phyloP scores from a whole-genome alignment of 148 eudicot species.

The Rhododendron ovatum region DNA sequence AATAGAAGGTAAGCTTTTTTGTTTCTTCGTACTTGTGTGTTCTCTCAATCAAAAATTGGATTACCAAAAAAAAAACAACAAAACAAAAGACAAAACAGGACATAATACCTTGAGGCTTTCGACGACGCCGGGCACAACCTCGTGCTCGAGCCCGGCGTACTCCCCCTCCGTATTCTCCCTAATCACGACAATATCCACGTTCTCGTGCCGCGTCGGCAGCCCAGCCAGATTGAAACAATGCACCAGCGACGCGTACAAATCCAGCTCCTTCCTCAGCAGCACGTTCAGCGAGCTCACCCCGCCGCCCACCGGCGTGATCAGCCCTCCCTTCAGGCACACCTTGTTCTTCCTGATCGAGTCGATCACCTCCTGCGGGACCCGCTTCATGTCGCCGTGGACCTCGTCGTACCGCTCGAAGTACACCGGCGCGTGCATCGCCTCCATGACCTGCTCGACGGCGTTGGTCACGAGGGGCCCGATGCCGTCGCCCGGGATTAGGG shows the following conservation, averaged over 20 bases:
- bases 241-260: conserved; percentile 35
- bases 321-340: conserved; percentile 37
- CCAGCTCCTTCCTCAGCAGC: conserved; percentile 33
- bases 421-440: conserved; percentile 44
- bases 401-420: conserved; percentile 32
- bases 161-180: conserved; percentile 44
- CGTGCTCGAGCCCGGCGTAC: conserved; percentile 41
- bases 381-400: conserved; percentile 33
- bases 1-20: not conserved
- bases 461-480: conserved; percentile 42
- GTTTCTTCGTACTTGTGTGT: not conserved
- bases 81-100: not conserved
- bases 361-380: conserved; percentile 28
- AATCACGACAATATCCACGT: conserved; percentile 41
- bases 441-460: conserved; percentile 41
- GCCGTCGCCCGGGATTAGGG: conserved; percentile 40
- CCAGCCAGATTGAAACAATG: conserved; percentile 35
- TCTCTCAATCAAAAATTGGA: not conserved
- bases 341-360: conserved; percentile 35
- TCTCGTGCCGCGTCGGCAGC: conserved; percentile 35
- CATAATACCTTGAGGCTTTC: conserved; percentile 35
- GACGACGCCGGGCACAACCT: conserved; percentile 42
- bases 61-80: not conserved
- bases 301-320: conserved; percentile 35
- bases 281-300: conserved; percentile 42